These are phyloP conservation scores for Cryomyces minteri DNA, from an alignment of 495 filamentous ascomycete genomes.

Conservation along the genomic window DNA sequence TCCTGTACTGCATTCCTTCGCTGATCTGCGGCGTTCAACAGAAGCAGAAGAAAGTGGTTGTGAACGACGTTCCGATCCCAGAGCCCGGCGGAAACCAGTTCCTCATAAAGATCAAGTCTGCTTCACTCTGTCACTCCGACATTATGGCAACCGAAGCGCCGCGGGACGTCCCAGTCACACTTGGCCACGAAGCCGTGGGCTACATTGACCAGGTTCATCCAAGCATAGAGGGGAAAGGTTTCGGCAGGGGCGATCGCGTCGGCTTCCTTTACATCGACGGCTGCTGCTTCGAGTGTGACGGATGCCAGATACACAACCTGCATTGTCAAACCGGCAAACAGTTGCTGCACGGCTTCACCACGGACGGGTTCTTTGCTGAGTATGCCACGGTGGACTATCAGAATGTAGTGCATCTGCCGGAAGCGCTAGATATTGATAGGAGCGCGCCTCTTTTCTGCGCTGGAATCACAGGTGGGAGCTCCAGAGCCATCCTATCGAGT, in stretches of 20 bases:
- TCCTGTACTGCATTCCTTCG: background rate
- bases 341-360: slow-evolving; percentile 15
- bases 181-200: slow-evolving; percentile 24
- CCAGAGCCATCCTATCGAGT: background rate
- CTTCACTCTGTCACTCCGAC: slow-evolving; percentile 23
- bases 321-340: slow-evolving; percentile 18
- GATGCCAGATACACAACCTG: slow-evolving; percentile 21
- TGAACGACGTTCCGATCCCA: slow-evolving; percentile 22
- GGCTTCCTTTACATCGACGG: slow-evolving; percentile 22
- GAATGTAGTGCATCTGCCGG: slow-evolving; percentile 19
- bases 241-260: slow-evolving; percentile 19
- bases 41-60: slow-evolving; percentile 13
- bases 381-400: slow-evolving; percentile 21
- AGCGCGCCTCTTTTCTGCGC: slow-evolving; percentile 22
- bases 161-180: slow-evolving; percentile 8
- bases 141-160: slow-evolving; percentile 11
- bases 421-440: slow-evolving; percentile 15
- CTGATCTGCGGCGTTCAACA: background rate
- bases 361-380: slow-evolving; percentile 23
- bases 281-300: slow-evolving; percentile 23
- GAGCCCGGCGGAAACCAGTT: slow-evolving; percentile 15
- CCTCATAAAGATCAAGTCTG: slow-evolving; percentile 21
- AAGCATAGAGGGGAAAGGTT: slow-evolving; percentile 18
- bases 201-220: slow-evolving; percentile 19
- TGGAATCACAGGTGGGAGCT: slow-evolving; percentile 16